Evolutionary conservation across 2,329 filamentous ascomycete genomes (phyloP).

Genomic region (Fusarium begoniae): DNA sequence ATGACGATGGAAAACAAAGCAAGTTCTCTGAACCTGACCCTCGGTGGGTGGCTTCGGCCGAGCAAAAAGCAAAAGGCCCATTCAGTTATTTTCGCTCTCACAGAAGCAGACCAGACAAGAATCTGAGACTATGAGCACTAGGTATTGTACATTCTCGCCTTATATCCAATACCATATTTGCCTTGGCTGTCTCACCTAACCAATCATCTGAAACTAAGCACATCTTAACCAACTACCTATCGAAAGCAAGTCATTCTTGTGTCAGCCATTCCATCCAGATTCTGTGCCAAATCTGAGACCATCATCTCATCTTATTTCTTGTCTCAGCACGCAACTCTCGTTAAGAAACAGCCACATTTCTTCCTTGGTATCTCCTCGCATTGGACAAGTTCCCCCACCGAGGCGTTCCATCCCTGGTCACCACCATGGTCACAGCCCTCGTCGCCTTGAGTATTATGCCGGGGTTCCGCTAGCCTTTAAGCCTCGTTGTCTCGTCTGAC

Average conservation of each 20-base stretch:
- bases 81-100: background rate
- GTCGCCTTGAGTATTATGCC: background rate
- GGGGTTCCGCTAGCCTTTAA: slow-evolving; percentile 18
- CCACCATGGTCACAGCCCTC: slow-evolving; percentile 5
- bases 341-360: background rate
- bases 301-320: background rate
- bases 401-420: slow-evolving; percentile 18
- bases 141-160: background rate
- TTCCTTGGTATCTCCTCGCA: slow-evolving; percentile 5
- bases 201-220: slow-evolving; percentile 14
- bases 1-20: slow-evolving; percentile 25
- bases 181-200: background rate
- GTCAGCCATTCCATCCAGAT: background rate
- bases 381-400: slow-evolving; percentile 7
- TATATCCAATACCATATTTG: background rate
- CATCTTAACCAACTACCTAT: background rate
- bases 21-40: slow-evolving; percentile 1
- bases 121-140: background rate
- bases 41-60: background rate
- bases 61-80: slow-evolving; percentile 2
- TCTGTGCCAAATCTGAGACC: background rate
- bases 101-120: slow-evolving; percentile 1
- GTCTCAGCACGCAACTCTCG: background rate
- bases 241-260: background rate
- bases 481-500: slow-evolving; percentile 5